phyloP scores from a whole-genome alignment of 495 filamentous ascomycete genomes.

The Lichenothelia convexa region DNA sequence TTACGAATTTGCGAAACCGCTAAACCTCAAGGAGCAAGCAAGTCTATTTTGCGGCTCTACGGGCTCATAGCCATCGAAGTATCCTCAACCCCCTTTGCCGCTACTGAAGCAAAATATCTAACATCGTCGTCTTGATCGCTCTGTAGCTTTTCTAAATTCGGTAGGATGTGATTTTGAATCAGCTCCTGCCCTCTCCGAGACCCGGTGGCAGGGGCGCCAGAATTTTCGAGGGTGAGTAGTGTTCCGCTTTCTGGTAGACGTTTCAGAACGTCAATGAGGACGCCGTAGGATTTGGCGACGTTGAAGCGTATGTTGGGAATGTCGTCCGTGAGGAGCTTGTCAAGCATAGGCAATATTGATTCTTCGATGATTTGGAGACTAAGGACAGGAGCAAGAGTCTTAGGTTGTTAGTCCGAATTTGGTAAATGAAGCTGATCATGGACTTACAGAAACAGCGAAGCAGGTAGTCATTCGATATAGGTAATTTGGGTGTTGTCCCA shows the following conservation, averaged over 20 bases:
- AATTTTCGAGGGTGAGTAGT: conserved; percentile 65
- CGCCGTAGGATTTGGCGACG: conserved; percentile 88
- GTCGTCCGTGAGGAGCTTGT: conserved; percentile 76
- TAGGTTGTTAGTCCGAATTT: not conserved
- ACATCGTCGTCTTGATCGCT: conserved; percentile 96
- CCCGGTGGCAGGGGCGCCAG: conserved; percentile 37
- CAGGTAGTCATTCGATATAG: conserved; percentile 98
- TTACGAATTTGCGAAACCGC: no score
- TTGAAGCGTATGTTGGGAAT: conserved; percentile 99
- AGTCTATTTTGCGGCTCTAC: no score
- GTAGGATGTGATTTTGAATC: conserved; percentile 72
- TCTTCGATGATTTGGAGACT: conserved; percentile 79
- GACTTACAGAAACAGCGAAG: conserved; percentile 82
- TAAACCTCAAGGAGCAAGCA: no score
- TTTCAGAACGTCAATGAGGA: conserved; percentile 74
- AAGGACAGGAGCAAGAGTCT: conserved; percentile 90
- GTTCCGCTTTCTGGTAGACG: conserved; percentile 79
- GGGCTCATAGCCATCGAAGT: no score
- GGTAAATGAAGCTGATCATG: not conserved
- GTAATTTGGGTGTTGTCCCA: conserved; percentile 96
- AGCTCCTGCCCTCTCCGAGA: conserved; percentile 62
- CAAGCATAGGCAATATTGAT: conserved; percentile 88
- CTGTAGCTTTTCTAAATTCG: conserved; percentile 84
- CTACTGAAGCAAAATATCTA: conserved; percentile 76
- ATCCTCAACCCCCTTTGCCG: conserved; percentile 23